Percentiles rank a stretch among this genome's conserved stretches.
These are phyloP conservation scores for Linnemannia elongata DNA, from an alignment of 192 early-diverging fungal genomes.

Conservation along the genomic window DNA sequence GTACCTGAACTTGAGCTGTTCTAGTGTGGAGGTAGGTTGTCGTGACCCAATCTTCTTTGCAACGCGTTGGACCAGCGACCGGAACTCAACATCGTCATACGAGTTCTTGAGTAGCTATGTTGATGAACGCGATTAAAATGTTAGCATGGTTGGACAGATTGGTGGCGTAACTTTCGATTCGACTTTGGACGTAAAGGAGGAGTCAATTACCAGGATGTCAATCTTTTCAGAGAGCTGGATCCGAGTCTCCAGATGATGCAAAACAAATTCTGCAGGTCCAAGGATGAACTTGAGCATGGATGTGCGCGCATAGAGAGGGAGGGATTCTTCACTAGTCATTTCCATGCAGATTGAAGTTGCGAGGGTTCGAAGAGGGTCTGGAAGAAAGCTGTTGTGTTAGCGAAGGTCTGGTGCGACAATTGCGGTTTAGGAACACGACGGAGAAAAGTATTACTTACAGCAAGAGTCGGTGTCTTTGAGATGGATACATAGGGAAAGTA, in stretches of 20 bases:
- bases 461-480: constrained; percentile 23
- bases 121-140: not conserved
- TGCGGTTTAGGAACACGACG: no score
- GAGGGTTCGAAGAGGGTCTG: constrained; percentile 32
- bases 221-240: constrained; percentile 20
- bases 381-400: not conserved
- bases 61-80: constrained; percentile 11
- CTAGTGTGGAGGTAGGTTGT: not conserved
- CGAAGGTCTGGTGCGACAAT: no score
- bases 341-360: constrained; percentile 19
- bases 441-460: constrained; percentile 22
- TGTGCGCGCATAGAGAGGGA: constrained; percentile 28
- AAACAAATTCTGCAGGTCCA: constrained; percentile 35
- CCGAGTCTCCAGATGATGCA: constrained; percentile 35
- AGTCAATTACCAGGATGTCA: constrained; percentile 6
- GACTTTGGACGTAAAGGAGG: not conserved
- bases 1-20: constrained; percentile 30
- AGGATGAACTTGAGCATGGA: constrained; percentile 27
- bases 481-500: constrained; percentile 30
- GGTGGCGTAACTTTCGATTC: not conserved
- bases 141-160: not conserved
- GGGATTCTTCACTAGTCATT: not conserved
- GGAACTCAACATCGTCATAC: constrained; percentile 42
- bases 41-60: constrained; percentile 20
- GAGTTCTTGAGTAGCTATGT: constrained; percentile 19